These are phyloP conservation scores for Physcomitrellopsis africana DNA, from an alignment of 225 moss, liverwort and hornwort species.

Conservation along the genomic window DNA sequence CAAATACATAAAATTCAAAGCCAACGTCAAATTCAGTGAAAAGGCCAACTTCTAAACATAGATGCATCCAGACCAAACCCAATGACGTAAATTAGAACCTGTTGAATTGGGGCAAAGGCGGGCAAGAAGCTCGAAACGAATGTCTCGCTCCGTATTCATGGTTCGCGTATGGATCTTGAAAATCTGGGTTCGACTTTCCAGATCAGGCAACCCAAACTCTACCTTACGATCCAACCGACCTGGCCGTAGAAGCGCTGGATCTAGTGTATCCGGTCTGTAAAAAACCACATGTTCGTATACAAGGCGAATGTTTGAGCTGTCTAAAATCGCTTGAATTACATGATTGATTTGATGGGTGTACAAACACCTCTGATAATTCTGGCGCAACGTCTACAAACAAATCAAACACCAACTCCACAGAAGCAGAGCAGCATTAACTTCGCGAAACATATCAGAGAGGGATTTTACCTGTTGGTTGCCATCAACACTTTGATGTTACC, in stretches of 20 bases:
- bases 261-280: slow-evolving; percentile 82
- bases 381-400: too few species aligned
- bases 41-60: background rate
- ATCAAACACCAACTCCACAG: background rate
- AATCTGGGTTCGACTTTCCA: slow-evolving; percentile 83
- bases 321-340: background rate
- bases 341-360: too few species aligned
- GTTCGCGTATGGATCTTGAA: slow-evolving; percentile 89
- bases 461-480: slow-evolving; percentile 80
- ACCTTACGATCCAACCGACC: slow-evolving; percentile 91
- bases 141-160: slow-evolving; percentile 83
- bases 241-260: slow-evolving; percentile 83
- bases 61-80: background rate
- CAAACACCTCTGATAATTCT: too few species aligned
- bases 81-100: slow-evolving; percentile 45
- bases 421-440: background rate
- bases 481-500: slow-evolving; percentile 95
- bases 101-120: slow-evolving; percentile 94
- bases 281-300: background rate
- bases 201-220: slow-evolving; percentile 87
- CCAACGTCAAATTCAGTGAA: background rate
- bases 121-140: slow-evolving; percentile 88
- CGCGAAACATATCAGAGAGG: background rate
- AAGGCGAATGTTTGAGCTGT: background rate
- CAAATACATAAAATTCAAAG: background rate